Conservation (phyloP, 2,329 filamentous ascomycete genomes). For the Penicillium sp. region DNA sequence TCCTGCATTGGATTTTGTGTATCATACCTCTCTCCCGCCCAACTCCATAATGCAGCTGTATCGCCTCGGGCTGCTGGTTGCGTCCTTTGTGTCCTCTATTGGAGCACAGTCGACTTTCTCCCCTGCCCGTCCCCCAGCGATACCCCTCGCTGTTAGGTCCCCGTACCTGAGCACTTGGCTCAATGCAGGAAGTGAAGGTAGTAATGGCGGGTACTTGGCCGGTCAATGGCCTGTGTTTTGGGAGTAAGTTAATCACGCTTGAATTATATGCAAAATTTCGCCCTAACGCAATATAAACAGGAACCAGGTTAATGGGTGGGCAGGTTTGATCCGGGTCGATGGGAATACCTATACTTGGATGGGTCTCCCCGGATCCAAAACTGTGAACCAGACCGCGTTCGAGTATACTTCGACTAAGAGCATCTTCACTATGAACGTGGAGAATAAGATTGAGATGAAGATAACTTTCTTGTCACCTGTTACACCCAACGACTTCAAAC, state of each 20-base stretch:
- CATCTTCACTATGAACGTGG: slow-evolving; percentile 66
- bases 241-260: slow-evolving; percentile 51
- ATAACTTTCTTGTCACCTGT: slow-evolving; percentile 71
- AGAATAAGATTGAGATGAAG: slow-evolving; percentile 60
- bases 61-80: slow-evolving; percentile 24
- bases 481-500: slow-evolving; percentile 61
- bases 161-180: slow-evolving; percentile 74
- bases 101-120: slow-evolving; percentile 55
- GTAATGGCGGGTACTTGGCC: slow-evolving; percentile 65
- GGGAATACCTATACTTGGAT: slow-evolving; percentile 65
- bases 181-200: slow-evolving; percentile 58
- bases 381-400: slow-evolving; percentile 59
- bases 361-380: slow-evolving; percentile 53
- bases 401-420: slow-evolving; percentile 72
- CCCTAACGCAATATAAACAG: slow-evolving; percentile 34
- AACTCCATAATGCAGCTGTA: slow-evolving; percentile 30
- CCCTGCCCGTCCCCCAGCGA: slow-evolving; percentile 64
- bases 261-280: not conserved
- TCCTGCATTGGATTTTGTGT: slow-evolving; percentile 19
- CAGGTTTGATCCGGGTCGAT: slow-evolving; percentile 68
- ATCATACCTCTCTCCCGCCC: slow-evolving; percentile 12
- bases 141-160: slow-evolving; percentile 70
- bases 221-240: slow-evolving; percentile 69
- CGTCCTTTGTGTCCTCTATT: slow-evolving; percentile 23
- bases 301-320: slow-evolving; percentile 61